Percentiles rank a stretch among this genome's conserved stretches.
Evolutionary conservation across 2,329 filamentous ascomycete genomes (phyloP).

Genomic region (Paecilomyces dactylethromorphus): DNA sequence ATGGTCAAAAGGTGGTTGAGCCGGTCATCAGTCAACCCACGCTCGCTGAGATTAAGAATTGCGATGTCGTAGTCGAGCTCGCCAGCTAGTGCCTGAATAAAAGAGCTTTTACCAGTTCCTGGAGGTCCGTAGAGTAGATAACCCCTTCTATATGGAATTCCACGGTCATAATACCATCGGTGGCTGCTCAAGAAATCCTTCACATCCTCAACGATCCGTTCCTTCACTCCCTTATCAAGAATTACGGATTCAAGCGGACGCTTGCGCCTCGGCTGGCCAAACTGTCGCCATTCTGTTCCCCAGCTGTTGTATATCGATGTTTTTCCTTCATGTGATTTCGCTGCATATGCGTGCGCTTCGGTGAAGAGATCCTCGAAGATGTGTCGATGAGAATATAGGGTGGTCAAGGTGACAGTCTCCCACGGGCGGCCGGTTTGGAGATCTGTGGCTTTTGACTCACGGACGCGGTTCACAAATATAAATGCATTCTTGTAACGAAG

Average conservation of each 20-base stretch:
- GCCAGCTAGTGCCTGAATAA: slow-evolving; percentile 92
- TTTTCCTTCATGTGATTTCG: slow-evolving; percentile 79
- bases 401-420: slow-evolving; percentile 88
- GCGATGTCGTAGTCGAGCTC: slow-evolving; percentile 88
- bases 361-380: slow-evolving; percentile 86
- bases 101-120: slow-evolving; percentile 88
- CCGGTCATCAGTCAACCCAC: slow-evolving; percentile 83
- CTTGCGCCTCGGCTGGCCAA: slow-evolving; percentile 80
- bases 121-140: slow-evolving; percentile 87
- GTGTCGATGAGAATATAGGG: slow-evolving; percentile 79
- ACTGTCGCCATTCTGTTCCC: slow-evolving; percentile 75
- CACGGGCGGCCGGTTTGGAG: slow-evolving; percentile 81
- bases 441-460: slow-evolving; percentile 73
- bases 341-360: slow-evolving; percentile 76
- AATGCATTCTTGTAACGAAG: slow-evolving; percentile 82
- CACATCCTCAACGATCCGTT: slow-evolving; percentile 72
- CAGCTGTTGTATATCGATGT: slow-evolving; percentile 84
- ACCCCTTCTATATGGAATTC: slow-evolving; percentile 83
- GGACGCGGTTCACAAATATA: slow-evolving; percentile 78
- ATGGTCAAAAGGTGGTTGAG: slow-evolving; percentile 81
- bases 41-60: slow-evolving; percentile 83
- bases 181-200: slow-evolving; percentile 72
- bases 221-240: slow-evolving; percentile 75
- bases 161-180: slow-evolving; percentile 89
- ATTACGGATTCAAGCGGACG: slow-evolving; percentile 83